These are phyloP conservation scores for Panicum miliaceum DNA, from an alignment of 176 grass and related monocot species.

Conservation along the genomic window DNA sequence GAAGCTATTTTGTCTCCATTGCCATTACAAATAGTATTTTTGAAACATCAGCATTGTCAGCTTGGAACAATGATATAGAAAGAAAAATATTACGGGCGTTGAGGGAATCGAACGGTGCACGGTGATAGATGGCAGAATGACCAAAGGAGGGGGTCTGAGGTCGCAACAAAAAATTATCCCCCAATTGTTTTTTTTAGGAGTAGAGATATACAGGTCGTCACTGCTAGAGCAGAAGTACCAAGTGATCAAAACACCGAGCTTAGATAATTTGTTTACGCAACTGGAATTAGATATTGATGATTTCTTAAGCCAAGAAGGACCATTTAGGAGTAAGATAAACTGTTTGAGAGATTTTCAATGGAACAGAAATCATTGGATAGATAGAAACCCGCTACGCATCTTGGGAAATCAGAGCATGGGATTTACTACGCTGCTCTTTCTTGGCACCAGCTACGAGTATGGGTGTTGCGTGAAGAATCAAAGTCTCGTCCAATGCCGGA, in stretches of 20 bases:
- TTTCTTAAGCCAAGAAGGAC: neutral
- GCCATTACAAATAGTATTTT: too few species aligned
- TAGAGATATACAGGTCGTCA: neutral
- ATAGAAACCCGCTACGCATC: neutral
- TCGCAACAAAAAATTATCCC: too few species aligned
- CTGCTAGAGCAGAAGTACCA: neutral
- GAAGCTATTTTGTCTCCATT: too few species aligned
- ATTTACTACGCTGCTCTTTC: conserved; percentile 13
- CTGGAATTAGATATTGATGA: neutral
- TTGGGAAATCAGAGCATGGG: conserved; percentile 4
- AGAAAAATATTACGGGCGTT: too few species aligned
- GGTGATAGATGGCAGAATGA: too few species aligned
- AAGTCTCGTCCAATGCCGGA: neutral
- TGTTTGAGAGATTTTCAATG: neutral
- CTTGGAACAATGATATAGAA: too few species aligned
- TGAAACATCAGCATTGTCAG: too few species aligned
- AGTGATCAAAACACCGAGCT: neutral
- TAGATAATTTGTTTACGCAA: neutral
- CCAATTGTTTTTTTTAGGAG: too few species aligned
- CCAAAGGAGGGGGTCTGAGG: too few species aligned
- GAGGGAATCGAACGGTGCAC: too few species aligned
- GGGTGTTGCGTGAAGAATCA: neutral
- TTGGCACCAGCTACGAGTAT: neutral
- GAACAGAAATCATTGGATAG: neutral
- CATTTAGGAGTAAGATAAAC: neutral